Conservation (phyloP, 495 filamentous ascomycete genomes). For the Daldinia grandis region DNA sequence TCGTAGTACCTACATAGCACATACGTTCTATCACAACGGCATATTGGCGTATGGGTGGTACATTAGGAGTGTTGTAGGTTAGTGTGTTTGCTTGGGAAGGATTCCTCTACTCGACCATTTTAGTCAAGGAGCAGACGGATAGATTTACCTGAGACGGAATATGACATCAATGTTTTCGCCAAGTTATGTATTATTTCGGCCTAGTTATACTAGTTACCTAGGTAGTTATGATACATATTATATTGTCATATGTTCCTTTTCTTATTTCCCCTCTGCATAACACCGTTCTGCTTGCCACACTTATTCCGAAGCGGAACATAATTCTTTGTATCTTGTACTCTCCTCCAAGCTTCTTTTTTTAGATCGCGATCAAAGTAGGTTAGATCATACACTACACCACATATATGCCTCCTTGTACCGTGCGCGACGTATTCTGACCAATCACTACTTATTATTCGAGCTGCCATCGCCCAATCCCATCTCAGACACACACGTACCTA, state of each 20-base stretch:
- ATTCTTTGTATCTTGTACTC: neutral
- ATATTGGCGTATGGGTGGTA: neutral
- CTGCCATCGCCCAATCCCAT: neutral
- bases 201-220: too few relatives aligned
- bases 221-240: neutral
- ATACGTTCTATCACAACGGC: neutral
- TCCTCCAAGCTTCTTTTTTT: conserved; percentile 31
- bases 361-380: conserved; percentile 13
- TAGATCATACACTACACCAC: neutral
- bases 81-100: neutral
- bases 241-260: neutral
- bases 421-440: conserved; percentile 10
- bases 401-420: too few relatives aligned
- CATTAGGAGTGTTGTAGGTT: neutral
- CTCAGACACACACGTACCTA: conserved; percentile 3
- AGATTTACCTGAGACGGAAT: neutral
- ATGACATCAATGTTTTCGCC: neutral
- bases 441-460: conserved; percentile 3
- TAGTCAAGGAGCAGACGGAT: neutral
- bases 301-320: neutral
- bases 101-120: conserved; percentile 10
- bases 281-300: neutral
- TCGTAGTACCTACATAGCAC: neutral
- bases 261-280: neutral
- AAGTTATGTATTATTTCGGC: neutral